Base-by-base conservation (phyloP, 176 grass and related monocot genomes). In the Saccharum spontaneum region DNA sequence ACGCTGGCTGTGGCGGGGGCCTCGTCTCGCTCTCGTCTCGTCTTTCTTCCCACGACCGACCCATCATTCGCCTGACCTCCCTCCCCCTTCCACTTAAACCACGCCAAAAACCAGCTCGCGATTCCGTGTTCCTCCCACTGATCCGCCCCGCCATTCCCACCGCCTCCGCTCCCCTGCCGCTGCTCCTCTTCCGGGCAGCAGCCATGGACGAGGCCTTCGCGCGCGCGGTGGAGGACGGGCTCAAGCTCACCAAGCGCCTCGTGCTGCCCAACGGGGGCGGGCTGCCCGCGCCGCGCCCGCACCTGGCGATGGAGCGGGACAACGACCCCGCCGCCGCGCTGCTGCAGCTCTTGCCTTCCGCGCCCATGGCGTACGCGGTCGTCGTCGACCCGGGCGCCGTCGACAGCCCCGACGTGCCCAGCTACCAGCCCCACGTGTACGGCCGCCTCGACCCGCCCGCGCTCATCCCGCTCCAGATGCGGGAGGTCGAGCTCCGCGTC, bases 401-500 rank as follows among this genome's bases (percentile, higher is more conserved):
- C 43, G 97, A 99, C 84, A 99, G 89, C 82, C 97, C 97, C 65
- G 97, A 99, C 77, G 87, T 94, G 63, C 97, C 97, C 38, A 99
- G 97, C 82, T 99, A 99, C 86, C 97, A 99, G 91, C 94, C 97
- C 10, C 85, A 99, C 74, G 97, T 99, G 10, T 99, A 96, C 90
- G 97, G 97, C 54, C 75, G 74, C 39, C 91, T 92, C 78, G 90
- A 92, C 61, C 97, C 90, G 43, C 97, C 97, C 57, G 93, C 91
- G 82, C 86, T 99, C 84, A 96, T 99, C 86, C 97, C 97, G 40
- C 92, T 99, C 72, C 93, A 96, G 63, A 92, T 99, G 97, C 89
- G 87, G 7, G 91, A 95, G 70, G 86, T 92, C 68, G 88, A 83
- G 37, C 63, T 99, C 46, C 78, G 82, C 30, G 91, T 92, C 28